Evolutionary conservation across 2,329 filamentous ascomycete genomes (phyloP).

Genomic region (Hawksworthiomyces lignivorus): DNA sequence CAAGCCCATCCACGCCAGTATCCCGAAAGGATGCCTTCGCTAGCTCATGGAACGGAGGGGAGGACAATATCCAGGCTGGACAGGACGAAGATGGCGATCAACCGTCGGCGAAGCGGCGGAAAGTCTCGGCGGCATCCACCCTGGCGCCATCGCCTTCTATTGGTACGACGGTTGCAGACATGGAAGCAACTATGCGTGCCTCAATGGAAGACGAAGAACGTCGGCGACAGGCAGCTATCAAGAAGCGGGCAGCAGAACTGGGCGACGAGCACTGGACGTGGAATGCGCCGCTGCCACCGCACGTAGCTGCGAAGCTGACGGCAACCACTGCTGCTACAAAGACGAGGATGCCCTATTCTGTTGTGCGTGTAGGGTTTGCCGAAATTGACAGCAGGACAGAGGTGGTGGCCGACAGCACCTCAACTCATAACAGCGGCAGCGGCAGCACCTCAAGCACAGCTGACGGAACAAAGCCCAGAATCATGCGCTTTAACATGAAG

Average conservation of each 20-base stretch:
- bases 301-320: constrained; percentile 20
- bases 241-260: constrained; percentile 52
- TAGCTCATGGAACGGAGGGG: background rate
- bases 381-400: constrained; percentile 34
- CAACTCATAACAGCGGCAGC: constrained; percentile 26
- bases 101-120: constrained; percentile 56
- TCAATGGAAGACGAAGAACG: constrained; percentile 60
- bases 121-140: constrained; percentile 28
- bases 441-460: background rate
- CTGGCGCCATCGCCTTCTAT: constrained; percentile 27
- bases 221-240: constrained; percentile 53
- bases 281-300: constrained; percentile 35
- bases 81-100: background rate
- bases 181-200: constrained; percentile 54
- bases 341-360: constrained; percentile 27
- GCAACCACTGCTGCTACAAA: constrained; percentile 13
- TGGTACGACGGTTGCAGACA: constrained; percentile 33
- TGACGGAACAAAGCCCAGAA: constrained; percentile 9
- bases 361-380: constrained; percentile 53
- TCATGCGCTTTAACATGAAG: constrained; percentile 26
- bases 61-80: background rate
- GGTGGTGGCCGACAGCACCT: constrained; percentile 11
- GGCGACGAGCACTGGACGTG: constrained; percentile 73
- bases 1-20: constrained; percentile 32
- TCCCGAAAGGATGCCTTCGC: background rate